Conservation (phyloP, 108 stramenopile genomes). For the Skeletonema menzelii region DNA sequence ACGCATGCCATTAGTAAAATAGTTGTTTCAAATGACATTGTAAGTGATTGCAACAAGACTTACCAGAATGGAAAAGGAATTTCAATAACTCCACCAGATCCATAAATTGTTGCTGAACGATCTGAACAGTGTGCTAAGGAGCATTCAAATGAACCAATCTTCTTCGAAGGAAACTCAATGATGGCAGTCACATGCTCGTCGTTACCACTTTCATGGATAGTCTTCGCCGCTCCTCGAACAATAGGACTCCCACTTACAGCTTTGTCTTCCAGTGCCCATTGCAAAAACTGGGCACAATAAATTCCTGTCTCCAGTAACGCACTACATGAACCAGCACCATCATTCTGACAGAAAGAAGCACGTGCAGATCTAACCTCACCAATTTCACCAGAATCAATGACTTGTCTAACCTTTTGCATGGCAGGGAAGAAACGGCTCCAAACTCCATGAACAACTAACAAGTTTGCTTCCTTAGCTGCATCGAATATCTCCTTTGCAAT, state of each 20-base stretch:
- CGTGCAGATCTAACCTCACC: conserved; percentile 45
- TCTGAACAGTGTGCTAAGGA: conserved; percentile 40
- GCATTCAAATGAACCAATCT: conserved; percentile 53
- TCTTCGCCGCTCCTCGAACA: conserved; percentile 37
- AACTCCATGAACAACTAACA: conserved; percentile 50
- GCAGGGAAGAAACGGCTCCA: conserved; percentile 61
- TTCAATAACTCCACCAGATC: conserved; percentile 45
- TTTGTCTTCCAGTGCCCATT: conserved; percentile 42
- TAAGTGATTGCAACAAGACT: not conserved
- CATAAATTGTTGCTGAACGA: conserved; percentile 47
- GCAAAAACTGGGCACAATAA: conserved; percentile 61
- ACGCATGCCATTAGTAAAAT: not conserved
- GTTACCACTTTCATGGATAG: conserved; percentile 32
- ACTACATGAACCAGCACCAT: conserved; percentile 50
- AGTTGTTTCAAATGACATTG: not conserved
- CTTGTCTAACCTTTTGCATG: conserved; percentile 44
- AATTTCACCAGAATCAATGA: conserved; percentile 45
- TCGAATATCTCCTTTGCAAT: conserved; percentile 29
- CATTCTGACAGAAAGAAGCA: conserved; percentile 56
- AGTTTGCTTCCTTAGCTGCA: conserved; percentile 22
- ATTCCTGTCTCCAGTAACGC: conserved; percentile 55
- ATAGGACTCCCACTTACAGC: conserved; percentile 14
- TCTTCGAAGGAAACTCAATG: conserved; percentile 44
- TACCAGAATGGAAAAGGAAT: conserved; percentile 58
- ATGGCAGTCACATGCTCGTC: conserved; percentile 56